phyloP scores from a whole-genome alignment of 2,329 filamentous ascomycete species.

The Cordyceps cicadae region DNA sequence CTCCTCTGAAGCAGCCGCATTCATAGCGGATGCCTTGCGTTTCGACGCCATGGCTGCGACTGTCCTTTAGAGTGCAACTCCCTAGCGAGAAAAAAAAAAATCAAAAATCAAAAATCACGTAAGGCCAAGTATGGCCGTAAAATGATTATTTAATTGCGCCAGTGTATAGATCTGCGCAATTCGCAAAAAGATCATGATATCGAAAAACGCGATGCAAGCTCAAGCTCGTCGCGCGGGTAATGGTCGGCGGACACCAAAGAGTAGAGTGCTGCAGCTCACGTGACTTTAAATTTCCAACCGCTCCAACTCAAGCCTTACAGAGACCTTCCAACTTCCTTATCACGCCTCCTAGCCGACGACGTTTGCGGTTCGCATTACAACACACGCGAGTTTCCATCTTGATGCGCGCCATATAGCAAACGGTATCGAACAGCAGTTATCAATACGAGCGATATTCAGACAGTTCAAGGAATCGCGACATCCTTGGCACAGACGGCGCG shows the following conservation, averaged over 20 bases:
- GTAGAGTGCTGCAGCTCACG: conserved; percentile 22
- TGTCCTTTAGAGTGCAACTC: neutral
- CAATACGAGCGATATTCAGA: neutral
- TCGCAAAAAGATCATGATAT: neutral
- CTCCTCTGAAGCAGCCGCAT: conserved; percentile 60
- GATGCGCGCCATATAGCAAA: conserved; percentile 1
- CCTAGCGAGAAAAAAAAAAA: neutral
- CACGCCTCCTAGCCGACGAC: conserved; percentile 17
- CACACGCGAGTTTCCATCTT: neutral
- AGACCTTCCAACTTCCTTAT: conserved; percentile 23
- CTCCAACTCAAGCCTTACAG: conserved; percentile 4
- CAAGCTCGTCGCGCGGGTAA: conserved; percentile 17
- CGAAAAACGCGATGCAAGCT: conserved; percentile 13
- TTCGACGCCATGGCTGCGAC: conserved; percentile 72
- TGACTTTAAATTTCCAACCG: conserved; percentile 33
- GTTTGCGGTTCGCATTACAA: neutral
- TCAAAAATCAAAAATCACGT: neutral
- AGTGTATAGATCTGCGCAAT: neutral
- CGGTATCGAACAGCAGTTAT: neutral
- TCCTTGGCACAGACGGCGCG: conserved; percentile 16
- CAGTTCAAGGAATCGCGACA: neutral
- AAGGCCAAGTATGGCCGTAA: neutral
- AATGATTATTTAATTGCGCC: neutral
- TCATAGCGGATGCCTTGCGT: conserved; percentile 74
- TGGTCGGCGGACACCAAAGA: conserved; percentile 15